Evolutionary conservation across 768 basidiomycete genomes (phyloP), one percentile per base, ranked within the genome.

Genomic region (Agaricus blazei): DNA sequence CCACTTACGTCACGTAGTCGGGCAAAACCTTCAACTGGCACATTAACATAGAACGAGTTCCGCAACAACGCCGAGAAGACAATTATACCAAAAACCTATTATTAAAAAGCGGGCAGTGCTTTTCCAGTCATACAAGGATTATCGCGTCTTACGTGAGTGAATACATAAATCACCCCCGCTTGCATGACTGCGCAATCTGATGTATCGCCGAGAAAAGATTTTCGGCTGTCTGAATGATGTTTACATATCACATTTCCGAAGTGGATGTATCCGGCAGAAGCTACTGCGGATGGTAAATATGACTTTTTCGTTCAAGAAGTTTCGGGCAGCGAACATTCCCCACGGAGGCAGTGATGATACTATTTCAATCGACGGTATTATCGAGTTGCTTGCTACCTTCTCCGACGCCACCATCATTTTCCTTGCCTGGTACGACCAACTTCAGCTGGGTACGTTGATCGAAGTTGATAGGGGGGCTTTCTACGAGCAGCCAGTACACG

Each of bases 361-460:
- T 19, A 70, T 75, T 1, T 69, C 78, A 36, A 36, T 48, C 24
- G 68, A 74, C 1, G 63, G 74, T 4, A 66, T 79, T 52, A 62
- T 81, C 38, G 79, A 81, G 61, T 62, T 81, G 24, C 72, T 73
- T 15, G 80, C 81, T 2, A 72, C 75, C 34, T 54, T 87, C 88
- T 3, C 83, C 84, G 63, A 89, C 85, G 0, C 68, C 78, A 2
- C 76, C 19, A 81, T 60, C 75, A 83, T 54, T 84, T 84, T 80
- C 63, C 70, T 87, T 49, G 87, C 78, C 0, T 68, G 77, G 43
- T 87, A 89, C 63, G 63, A 71, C 14, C 65, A 71, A 3, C 40
- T 48, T 7, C 54, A 43, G 40, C 48, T 48, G 54, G 88, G 88
- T 2, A 67, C 42, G 0, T 89, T 89, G 65, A 59, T 63, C 8